These are phyloP conservation scores for Colletotrichum limetticola DNA, from an alignment of 2,329 filamentous ascomycete genomes.

Conservation along the genomic window DNA sequence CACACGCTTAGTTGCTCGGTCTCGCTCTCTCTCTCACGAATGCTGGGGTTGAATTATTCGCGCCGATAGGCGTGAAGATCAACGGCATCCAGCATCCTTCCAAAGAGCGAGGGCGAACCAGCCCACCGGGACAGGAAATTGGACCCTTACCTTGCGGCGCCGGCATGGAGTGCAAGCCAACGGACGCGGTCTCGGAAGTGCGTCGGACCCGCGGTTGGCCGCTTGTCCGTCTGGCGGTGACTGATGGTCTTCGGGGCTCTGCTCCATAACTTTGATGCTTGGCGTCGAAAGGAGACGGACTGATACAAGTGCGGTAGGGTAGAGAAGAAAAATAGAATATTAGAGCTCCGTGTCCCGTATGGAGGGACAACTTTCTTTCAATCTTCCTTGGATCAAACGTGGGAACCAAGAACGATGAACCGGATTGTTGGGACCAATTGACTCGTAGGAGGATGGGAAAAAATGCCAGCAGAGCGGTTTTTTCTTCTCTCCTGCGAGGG, in stretches of 20 bases:
- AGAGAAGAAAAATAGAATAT: background rate
- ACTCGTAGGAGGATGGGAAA: background rate
- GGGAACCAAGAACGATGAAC: background rate
- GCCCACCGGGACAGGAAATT: background rate
- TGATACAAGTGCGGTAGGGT: conserved; percentile 1
- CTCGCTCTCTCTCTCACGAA: background rate
- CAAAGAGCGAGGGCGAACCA: background rate
- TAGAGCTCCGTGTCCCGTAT: background rate
- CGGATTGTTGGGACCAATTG: background rate
- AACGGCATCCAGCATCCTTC: background rate
- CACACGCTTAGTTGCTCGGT: background rate
- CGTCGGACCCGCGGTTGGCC: conserved; percentile 31
- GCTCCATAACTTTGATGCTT: conserved; percentile 25
- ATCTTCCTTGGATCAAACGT: background rate
- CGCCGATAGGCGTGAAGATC: background rate
- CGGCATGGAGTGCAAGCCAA: conserved; percentile 35
- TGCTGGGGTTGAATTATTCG: background rate
- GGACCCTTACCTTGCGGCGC: conserved; percentile 32
- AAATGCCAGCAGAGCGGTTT: background rate
- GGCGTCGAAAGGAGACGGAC: conserved; percentile 13
- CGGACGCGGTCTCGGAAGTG: conserved; percentile 33
- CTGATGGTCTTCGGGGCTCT: conserved; percentile 30
- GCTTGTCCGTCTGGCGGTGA: conserved; percentile 33
- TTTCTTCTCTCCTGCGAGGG: background rate
- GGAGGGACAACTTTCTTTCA: background rate